Conservation (phyloP, 768 basidiomycete genomes). For the Trametes maxima region DNA sequence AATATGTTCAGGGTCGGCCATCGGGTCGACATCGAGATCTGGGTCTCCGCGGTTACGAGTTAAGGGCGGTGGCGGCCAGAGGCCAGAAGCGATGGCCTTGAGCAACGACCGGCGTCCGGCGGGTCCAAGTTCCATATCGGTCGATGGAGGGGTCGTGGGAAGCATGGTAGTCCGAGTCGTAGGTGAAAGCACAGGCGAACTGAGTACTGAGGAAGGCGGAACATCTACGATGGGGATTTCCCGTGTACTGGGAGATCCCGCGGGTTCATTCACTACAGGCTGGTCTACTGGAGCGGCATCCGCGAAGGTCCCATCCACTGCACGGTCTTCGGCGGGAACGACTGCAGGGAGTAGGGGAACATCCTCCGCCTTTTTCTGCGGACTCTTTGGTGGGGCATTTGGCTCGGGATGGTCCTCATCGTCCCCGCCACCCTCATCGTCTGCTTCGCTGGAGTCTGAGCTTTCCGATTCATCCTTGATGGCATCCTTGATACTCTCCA, state of each 20-base stretch:
- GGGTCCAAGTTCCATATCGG: conserved; percentile 52
- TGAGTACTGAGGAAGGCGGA: conserved; percentile 44
- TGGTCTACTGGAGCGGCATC: background rate
- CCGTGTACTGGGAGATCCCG: background rate
- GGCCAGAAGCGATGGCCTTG: conserved; percentile 78
- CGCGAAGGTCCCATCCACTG: background rate
- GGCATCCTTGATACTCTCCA: conserved; percentile 89
- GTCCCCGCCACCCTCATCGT: conserved; percentile 67
- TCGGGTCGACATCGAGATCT: conserved; percentile 60
- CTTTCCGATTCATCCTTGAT: conserved; percentile 81
- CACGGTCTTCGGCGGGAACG: background rate
- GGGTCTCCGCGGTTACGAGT: conserved; percentile 53
- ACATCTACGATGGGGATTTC: conserved; percentile 23
- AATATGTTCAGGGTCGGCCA: conserved; percentile 86
- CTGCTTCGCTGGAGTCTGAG: conserved; percentile 67
- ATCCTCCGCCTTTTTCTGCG: background rate
- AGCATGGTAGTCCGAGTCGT: conserved; percentile 23
- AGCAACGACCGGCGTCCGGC: conserved; percentile 70
- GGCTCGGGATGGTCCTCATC: conserved; percentile 41
- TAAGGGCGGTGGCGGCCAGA: conserved; percentile 70
- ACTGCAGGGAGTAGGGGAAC: background rate
- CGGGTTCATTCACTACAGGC: background rate
- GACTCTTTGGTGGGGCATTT: conserved; percentile 31
- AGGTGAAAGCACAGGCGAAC: conserved; percentile 49
- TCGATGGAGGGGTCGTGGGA: conserved; percentile 34